Evolutionary conservation across 805 yeast species (phyloP).

Genomic region (Candida boleticola): DNA sequence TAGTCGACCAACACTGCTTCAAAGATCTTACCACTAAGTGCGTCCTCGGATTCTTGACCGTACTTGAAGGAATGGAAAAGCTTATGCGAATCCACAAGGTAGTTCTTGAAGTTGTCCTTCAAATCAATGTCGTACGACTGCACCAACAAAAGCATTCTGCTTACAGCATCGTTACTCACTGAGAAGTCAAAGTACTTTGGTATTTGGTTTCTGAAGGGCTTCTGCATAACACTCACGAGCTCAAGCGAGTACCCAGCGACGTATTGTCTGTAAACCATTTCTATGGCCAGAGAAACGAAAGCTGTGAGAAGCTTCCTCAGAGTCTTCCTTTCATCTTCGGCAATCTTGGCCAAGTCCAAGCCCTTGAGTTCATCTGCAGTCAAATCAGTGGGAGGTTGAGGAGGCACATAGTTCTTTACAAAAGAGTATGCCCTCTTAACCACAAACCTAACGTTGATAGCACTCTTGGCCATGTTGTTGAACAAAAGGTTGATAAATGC

Average conservation of each 20-base stretch:
- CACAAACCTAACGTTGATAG: slow-evolving; percentile 36
- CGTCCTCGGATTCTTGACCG: slow-evolving; percentile 18
- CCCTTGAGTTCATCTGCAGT: slow-evolving; percentile 34
- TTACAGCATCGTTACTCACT: slow-evolving; percentile 17
- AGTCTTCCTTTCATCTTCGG: slow-evolving; percentile 56
- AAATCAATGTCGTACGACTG: slow-evolving; percentile 67
- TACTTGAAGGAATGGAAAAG: slow-evolving; percentile 38
- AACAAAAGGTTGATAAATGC: slow-evolving; percentile 54
- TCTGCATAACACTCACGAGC: slow-evolving; percentile 21
- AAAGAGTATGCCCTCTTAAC: slow-evolving; percentile 64
- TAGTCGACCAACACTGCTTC: slow-evolving; percentile 39
- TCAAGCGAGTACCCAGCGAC: slow-evolving; percentile 23
- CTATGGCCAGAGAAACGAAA: slow-evolving; percentile 54
- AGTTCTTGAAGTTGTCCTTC: slow-evolving; percentile 33
- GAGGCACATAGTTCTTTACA: slow-evolving; percentile 45
- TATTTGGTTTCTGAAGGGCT: slow-evolving; percentile 5
- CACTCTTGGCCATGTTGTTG: slow-evolving; percentile 23
- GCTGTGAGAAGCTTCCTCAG: slow-evolving; percentile 67
- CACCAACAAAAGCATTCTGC: slow-evolving; percentile 41
- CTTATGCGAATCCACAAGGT: slow-evolving; percentile 34
- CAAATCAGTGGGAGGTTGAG: slow-evolving; percentile 43
- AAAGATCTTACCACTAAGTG: slow-evolving; percentile 37
- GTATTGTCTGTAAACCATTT: slow-evolving; percentile 23
- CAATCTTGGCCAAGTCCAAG: slow-evolving; percentile 13
- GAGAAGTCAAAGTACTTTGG: slow-evolving; percentile 6